Percentiles rank a stretch among this genome's conserved stretches.
Evolutionary conservation across 805 yeast species (phyloP).

Genomic region (Trichomonascus vanleenenianus): DNA sequence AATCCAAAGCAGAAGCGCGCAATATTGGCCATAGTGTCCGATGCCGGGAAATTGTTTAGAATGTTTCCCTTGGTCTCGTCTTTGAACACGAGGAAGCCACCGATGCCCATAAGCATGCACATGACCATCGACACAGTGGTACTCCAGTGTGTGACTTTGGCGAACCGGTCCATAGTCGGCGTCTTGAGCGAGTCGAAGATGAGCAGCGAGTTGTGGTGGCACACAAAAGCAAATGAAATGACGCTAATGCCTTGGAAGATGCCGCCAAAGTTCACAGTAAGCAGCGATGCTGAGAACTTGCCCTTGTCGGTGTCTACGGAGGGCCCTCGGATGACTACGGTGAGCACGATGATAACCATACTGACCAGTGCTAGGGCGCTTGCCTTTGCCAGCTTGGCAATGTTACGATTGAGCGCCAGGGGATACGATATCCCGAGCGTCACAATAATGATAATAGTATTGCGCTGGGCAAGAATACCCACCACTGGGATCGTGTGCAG

Average conservation of each 20-base stretch:
- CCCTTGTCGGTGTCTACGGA: slow-evolving; percentile 41
- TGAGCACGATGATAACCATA: slow-evolving; percentile 68
- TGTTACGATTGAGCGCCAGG: slow-evolving; percentile 68
- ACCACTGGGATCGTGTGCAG: slow-evolving; percentile 31
- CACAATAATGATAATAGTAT: slow-evolving; percentile 60
- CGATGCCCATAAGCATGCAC: slow-evolving; percentile 68
- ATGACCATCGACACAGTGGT: slow-evolving; percentile 74
- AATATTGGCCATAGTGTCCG: slow-evolving; percentile 67
- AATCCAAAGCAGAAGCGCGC: slow-evolving; percentile 88
- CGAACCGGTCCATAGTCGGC: slow-evolving; percentile 70
- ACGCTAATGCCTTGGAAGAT: slow-evolving; percentile 90
- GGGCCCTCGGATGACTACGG: slow-evolving; percentile 73
- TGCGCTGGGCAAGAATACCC: slow-evolving; percentile 53
- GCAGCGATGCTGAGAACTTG: slow-evolving; percentile 31
- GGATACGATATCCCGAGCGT: slow-evolving; percentile 76
- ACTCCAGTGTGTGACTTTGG: slow-evolving; percentile 73
- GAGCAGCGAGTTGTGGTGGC: slow-evolving; percentile 90
- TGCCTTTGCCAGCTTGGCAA: slow-evolving; percentile 77
- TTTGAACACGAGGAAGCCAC: slow-evolving; percentile 71
- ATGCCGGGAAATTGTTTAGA: slow-evolving; percentile 74
- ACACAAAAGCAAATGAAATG: slow-evolving; percentile 88
- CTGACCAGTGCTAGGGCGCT: slow-evolving; percentile 79
- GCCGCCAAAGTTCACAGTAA: slow-evolving; percentile 45
- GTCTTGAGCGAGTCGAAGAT: slow-evolving; percentile 75
- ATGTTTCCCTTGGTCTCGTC: slow-evolving; percentile 79